Evolutionary conservation across 176 grass and related monocot genomes (phyloP).

Genomic region (Otatea glauca): DNA sequence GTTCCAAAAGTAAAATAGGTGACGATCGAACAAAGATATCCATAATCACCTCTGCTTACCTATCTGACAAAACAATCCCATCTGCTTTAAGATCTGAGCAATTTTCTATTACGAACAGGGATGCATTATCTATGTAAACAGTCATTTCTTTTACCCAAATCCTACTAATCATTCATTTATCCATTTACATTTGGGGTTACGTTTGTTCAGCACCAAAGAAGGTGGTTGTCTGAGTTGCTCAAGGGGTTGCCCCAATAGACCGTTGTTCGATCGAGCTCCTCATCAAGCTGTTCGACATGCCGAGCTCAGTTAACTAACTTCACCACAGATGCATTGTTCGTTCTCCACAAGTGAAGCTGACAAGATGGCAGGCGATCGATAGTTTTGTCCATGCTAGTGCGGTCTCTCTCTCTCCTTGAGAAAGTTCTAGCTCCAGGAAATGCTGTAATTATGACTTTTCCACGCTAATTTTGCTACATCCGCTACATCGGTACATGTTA

Average conservation of each 20-base stretch:
- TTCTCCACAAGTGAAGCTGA: not conserved
- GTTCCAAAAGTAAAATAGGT: not conserved
- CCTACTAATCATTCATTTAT: not conserved
- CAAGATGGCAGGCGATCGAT: too few relatives aligned
- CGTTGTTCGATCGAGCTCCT: not conserved
- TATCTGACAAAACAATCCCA: not conserved
- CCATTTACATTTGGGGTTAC: not conserved
- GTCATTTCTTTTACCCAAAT: not conserved
- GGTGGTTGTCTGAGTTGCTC: not conserved
- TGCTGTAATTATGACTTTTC: too few relatives aligned
- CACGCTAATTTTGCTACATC: too few relatives aligned
- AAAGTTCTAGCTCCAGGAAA: too few relatives aligned
- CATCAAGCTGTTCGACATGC: not conserved
- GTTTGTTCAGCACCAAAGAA: slow-evolving; percentile 25
- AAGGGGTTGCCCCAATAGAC: not conserved
- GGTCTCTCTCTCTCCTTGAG: too few relatives aligned
- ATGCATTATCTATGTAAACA: not conserved
- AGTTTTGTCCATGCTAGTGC: too few relatives aligned
- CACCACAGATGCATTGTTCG: not conserved
- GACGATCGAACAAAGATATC: not conserved
- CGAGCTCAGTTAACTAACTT: slow-evolving; percentile 3
- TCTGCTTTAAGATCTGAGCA: not conserved
- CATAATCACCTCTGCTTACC: not conserved
- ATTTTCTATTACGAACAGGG: not conserved
- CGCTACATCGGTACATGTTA: too few relatives aligned